phyloP scores from a whole-genome alignment of 148 eudicot species.

The Polygonum aviculare region DNA sequence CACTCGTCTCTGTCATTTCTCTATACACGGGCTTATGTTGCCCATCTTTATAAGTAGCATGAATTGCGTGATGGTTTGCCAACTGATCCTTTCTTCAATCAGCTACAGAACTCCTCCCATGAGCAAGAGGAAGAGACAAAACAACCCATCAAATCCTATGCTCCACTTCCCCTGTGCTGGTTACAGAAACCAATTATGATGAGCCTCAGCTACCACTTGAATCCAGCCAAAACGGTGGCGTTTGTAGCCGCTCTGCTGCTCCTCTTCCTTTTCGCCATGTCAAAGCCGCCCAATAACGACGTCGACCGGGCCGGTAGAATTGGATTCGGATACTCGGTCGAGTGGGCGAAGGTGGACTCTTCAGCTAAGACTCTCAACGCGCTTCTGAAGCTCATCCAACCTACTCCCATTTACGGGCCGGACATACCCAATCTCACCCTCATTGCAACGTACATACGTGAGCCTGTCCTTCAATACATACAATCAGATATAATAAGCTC shows the following conservation, averaged over 20 bases:
- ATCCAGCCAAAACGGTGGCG: neutral
- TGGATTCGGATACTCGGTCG: constrained; percentile 18
- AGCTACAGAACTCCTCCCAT: neutral
- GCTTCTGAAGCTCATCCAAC: constrained; percentile 16
- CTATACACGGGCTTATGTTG: neutral
- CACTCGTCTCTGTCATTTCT: neutral
- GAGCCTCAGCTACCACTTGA: neutral
- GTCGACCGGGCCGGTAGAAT: neutral
- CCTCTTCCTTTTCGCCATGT: neutral
- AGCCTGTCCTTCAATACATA: too few species aligned
- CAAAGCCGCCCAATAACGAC: neutral
- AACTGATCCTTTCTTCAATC: neutral
- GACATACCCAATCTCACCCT: constrained; percentile 9
- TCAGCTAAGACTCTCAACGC: constrained; percentile 14
- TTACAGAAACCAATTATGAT: neutral
- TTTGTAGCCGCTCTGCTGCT: neutral
- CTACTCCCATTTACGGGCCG: constrained; percentile 19
- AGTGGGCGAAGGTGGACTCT: neutral
- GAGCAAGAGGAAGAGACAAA: neutral
- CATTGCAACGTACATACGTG: neutral
- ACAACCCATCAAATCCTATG: too few species aligned
- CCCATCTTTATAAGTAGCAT: neutral
- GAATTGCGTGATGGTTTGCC: neutral
- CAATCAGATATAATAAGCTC: too few species aligned
- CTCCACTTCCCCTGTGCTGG: too few species aligned